Evolutionary conservation across 192 early-diverging fungal genomes (phyloP).

Genomic region (Phlyctochytrium arcticum): DNA sequence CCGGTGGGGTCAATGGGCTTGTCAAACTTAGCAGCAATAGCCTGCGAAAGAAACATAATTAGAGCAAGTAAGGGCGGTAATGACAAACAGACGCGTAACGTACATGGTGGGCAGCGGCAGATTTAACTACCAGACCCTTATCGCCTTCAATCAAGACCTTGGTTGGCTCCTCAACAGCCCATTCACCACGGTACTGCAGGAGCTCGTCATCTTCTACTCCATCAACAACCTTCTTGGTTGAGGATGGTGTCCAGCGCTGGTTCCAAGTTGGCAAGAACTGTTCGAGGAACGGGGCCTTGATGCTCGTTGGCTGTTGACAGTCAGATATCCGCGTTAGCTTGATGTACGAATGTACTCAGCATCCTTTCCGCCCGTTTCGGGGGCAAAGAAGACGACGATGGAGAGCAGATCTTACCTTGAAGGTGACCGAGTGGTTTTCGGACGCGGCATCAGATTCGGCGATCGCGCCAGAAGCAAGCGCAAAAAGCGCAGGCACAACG

Average conservation of each 20-base stretch:
- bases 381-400: not conserved
- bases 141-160: conserved; percentile 58
- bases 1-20: conserved; percentile 68
- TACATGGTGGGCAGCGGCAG: conserved; percentile 77
- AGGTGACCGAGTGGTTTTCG: not conserved
- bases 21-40: conserved; percentile 73
- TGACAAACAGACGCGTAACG: not conserved
- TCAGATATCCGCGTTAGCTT: not conserved
- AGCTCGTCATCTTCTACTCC: conserved; percentile 66
- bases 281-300: conserved; percentile 68
- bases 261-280: conserved; percentile 61
- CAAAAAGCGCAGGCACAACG: conserved; percentile 18
- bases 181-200: conserved; percentile 65
- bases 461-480: conserved; percentile 5
- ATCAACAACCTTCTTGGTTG: conserved; percentile 68
- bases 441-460: not conserved
- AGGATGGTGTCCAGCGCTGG: conserved; percentile 64
- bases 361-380: not conserved
- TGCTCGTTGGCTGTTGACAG: conserved; percentile 51
- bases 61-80: not conserved
- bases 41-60: conserved; percentile 26
- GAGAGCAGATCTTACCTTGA: conserved; percentile 10
- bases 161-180: conserved; percentile 71
- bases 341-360: not conserved
- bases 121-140: conserved; percentile 74